Evolutionary conservation across 2,329 filamentous ascomycete genomes (phyloP).

Genomic region (Aureobasidium sp.): DNA sequence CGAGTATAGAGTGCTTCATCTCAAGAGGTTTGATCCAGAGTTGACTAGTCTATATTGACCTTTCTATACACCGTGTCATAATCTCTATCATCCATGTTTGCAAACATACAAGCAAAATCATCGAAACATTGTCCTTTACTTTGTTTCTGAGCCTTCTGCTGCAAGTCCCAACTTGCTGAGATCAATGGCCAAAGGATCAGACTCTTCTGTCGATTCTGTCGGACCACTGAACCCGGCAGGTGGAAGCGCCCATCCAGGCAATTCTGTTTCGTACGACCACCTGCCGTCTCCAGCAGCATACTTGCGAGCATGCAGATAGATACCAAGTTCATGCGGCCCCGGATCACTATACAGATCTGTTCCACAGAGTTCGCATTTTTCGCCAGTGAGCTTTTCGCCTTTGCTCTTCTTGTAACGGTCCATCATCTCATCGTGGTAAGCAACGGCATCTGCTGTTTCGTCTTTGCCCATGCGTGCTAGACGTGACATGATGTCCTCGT

Average conservation of each 20-base stretch:
- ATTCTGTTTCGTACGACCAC: conserved; percentile 79
- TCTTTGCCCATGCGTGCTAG: conserved; percentile 89
- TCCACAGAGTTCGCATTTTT: conserved; percentile 69
- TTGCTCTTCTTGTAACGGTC: conserved; percentile 82
- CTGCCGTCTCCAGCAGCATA: conserved; percentile 76
- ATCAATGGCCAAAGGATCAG: conserved; percentile 37
- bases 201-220: conserved; percentile 49
- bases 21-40: no score
- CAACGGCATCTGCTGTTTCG: conserved; percentile 80
- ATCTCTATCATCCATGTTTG: background rate
- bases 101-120: background rate
- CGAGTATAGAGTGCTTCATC: background rate
- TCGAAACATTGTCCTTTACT: background rate
- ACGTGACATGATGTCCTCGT: conserved; percentile 82
- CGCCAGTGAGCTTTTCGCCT: conserved; percentile 86
- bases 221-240: conserved; percentile 65
- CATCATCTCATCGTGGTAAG: conserved; percentile 91
- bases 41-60: background rate
- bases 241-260: conserved; percentile 82
- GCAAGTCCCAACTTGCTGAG: conserved; percentile 29
- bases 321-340: conserved; percentile 76
- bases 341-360: conserved; percentile 92
- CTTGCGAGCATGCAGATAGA: conserved; percentile 86
- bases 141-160: background rate
- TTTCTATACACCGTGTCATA: background rate